These are phyloP conservation scores for Solanum sejunctum DNA, from an alignment of 257 asterid genomes.

Conservation along the genomic window DNA sequence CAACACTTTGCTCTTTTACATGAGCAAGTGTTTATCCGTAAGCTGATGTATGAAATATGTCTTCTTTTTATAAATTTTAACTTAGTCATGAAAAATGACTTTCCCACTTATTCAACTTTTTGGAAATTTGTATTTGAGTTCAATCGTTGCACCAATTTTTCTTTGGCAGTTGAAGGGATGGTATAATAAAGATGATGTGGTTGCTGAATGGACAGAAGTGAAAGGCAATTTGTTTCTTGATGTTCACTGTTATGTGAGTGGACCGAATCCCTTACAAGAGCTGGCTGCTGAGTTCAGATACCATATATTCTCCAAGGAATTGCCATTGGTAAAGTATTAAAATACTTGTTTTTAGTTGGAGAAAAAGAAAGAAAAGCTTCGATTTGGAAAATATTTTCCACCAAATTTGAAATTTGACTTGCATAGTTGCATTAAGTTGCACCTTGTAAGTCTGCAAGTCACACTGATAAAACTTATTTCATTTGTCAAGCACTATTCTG, in stretches of 20 bases:
- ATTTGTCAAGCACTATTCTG: not conserved
- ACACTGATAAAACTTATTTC: not conserved
- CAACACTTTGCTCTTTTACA: not conserved
- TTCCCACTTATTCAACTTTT: not conserved
- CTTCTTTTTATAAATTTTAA: not conserved
- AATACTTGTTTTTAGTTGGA: not conserved
- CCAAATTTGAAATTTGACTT: not conserved
- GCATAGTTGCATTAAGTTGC: not conserved
- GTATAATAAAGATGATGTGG: slow-evolving; percentile 82
- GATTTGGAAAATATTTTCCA: not conserved
- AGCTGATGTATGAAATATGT: not conserved
- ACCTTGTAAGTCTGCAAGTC: not conserved
- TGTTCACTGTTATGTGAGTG: slow-evolving; percentile 83
- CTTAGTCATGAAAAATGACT: not conserved
- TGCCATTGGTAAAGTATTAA: slow-evolving; percentile 61
- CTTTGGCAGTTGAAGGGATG: slow-evolving; percentile 65
- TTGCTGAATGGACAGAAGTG: slow-evolving; percentile 83
- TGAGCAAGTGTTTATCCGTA: not conserved
- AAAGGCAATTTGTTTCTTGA: slow-evolving; percentile 62
- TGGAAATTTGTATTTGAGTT: not conserved
- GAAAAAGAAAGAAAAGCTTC: not conserved
- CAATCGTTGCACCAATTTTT: not conserved
- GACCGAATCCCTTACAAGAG: slow-evolving; percentile 54
- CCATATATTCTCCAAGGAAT: slow-evolving; percentile 85
- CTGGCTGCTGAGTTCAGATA: slow-evolving; percentile 86